Evolutionary conservation across 1,139 yeast species (phyloP).

Genomic region (Taphrina pruni): DNA sequence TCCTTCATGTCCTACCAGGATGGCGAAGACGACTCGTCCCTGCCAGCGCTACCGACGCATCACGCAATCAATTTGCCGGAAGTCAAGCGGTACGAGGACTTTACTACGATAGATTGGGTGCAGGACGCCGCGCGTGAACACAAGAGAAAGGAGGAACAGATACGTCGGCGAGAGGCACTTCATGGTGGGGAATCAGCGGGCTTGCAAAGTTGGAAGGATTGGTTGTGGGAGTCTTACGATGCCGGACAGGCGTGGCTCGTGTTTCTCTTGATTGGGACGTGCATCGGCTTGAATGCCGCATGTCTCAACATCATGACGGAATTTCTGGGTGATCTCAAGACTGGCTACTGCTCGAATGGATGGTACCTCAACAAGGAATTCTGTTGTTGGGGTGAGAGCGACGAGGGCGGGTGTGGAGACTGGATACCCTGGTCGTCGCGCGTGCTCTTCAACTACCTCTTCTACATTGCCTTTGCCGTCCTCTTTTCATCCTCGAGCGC

Average conservation of each 20-base stretch:
- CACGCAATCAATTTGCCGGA: constrained; percentile 47
- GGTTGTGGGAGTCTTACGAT: constrained; percentile 51
- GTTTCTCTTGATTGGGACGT: constrained; percentile 71
- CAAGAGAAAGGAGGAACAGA: constrained; percentile 49
- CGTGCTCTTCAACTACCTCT: constrained; percentile 55
- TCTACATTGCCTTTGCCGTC: constrained; percentile 67
- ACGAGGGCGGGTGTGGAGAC: constrained; percentile 53
- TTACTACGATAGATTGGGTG: constrained; percentile 70
- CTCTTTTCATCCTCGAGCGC: constrained; percentile 71
- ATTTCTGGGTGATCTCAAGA: constrained; percentile 77
- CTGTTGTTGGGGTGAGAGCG: constrained; percentile 65
- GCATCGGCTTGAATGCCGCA: constrained; percentile 84
- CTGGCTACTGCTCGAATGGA: constrained; percentile 75
- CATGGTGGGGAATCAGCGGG: constrained; percentile 39
- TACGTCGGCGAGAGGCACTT: constrained; percentile 43
- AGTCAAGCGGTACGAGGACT: constrained; percentile 52
- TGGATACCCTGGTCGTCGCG: constrained; percentile 42
- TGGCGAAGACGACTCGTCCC: constrained; percentile 1
- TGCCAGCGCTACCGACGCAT: background rate
- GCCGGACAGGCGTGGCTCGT: constrained; percentile 76
- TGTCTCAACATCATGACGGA: constrained; percentile 79
- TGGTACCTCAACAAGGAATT: constrained; percentile 75
- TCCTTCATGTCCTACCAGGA: constrained; percentile 10
- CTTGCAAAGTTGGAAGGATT: constrained; percentile 46
- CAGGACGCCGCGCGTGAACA: constrained; percentile 68